Conservation (phyloP, 2,329 filamentous ascomycete species). For the Colletotrichum sp. region DNA sequence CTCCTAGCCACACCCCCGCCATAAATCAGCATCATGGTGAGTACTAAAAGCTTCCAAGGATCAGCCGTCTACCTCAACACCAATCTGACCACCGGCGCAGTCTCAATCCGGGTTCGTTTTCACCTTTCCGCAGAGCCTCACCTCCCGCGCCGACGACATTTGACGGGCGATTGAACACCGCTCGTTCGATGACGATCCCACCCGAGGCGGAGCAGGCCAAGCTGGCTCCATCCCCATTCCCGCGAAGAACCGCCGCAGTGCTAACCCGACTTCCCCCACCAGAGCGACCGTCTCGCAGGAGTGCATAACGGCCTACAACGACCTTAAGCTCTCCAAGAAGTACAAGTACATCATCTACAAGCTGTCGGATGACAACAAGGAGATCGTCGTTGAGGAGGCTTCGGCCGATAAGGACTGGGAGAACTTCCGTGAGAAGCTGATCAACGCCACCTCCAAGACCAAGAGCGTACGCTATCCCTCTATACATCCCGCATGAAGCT, state of each 20-base stretch:
- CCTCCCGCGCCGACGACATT: slow-evolving; percentile 1
- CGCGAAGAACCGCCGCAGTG: slow-evolving; percentile 9
- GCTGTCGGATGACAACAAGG: slow-evolving; percentile 81
- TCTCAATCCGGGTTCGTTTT: slow-evolving; percentile 72
- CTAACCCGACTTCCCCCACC: slow-evolving; percentile 22
- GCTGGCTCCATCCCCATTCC: slow-evolving; percentile 12
- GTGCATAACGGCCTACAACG: slow-evolving; percentile 76
- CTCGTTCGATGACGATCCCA: slow-evolving; percentile 12
- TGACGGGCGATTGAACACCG: slow-evolving; percentile 7
- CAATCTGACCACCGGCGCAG: slow-evolving; percentile 37
- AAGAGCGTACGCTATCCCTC: slow-evolving; percentile 57
- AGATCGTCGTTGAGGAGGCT: slow-evolving; percentile 81
- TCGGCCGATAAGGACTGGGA: slow-evolving; percentile 72
- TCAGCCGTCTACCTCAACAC: neutral
- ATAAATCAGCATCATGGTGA: slow-evolving; percentile 44
- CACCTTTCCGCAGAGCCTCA: slow-evolving; percentile 22
- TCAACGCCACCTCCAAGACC: slow-evolving; percentile 75
- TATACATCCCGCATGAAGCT: neutral
- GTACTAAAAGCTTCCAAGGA: slow-evolving; percentile 26
- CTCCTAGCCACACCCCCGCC: slow-evolving; percentile 23
- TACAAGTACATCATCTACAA: slow-evolving; percentile 90
- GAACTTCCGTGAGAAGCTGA: slow-evolving; percentile 76
- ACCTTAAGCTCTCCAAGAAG: slow-evolving; percentile 82
- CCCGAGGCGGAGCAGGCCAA: slow-evolving; percentile 17
- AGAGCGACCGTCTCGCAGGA: slow-evolving; percentile 77